Base-by-base conservation (phyloP, 108 stramenopile genomes). In the Epithemia pelagica region DNA sequence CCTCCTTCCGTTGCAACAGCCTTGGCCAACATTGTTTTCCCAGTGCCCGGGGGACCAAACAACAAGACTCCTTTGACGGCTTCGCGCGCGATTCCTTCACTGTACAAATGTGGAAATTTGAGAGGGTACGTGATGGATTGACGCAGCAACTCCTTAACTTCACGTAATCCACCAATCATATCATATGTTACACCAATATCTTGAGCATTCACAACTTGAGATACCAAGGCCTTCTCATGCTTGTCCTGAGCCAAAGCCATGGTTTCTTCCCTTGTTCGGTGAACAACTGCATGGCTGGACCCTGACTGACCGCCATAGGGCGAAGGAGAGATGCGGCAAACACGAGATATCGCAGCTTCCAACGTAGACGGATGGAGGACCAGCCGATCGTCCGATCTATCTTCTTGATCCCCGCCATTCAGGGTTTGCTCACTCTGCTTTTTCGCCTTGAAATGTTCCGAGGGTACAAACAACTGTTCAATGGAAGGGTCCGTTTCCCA, bases 1-100 rank as follows among this genome's bases (percentile, higher is more conserved):
- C 97, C 97, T 20, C 96, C 96, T 77, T 97, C 98, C 5, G 98
- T 99, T 2, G 98, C 98, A 15, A 99, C 96, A 26, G 98, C 98
- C 75, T 97, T 99, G 25, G 96, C 96, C 7, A 98, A 83, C 92
- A 96, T 92, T 1, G 95, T 90, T 68, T 92, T 92, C 0, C 92
- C 91, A 32, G 80, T 81, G 32, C 95, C 93, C 57, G 94, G 95
- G 7, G 97, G 95, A 1, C 96, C 97, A 75, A 96, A 98, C 58
- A 98, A 79, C 31, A 98, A 82, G 24, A 98, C 95, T 52, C 97
- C 97, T 76, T 98, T 98, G 30, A 92, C 92, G 0, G 94, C 92
- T 65, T 95, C 94, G 32, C 83, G 66, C 20, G 96, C 96, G 71
- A 95, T 94, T 21, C 97, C 97, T 74, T 96, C 95, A 66, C 78